These are phyloP conservation scores for Pichia sp. DNA, from an alignment of 1,139 yeast genomes.

Conservation along the genomic window DNA sequence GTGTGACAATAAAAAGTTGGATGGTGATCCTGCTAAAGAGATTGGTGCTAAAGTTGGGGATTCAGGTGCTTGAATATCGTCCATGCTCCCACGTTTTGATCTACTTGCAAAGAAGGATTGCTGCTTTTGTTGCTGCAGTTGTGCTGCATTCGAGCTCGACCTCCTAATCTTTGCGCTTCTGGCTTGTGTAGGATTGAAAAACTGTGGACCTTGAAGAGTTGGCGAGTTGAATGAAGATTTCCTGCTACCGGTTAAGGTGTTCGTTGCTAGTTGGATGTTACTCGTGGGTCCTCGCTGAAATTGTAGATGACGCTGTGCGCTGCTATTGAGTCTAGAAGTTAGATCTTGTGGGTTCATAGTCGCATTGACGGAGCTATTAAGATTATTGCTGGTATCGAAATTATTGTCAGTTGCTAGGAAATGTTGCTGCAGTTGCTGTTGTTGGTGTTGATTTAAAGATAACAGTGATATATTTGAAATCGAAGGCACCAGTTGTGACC, in stretches of 20 bases:
- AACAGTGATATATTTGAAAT: slow-evolving; percentile 48
- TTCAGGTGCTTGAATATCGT: slow-evolving; percentile 7
- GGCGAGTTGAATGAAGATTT: slow-evolving; percentile 16
- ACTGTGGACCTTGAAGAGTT: slow-evolving; percentile 7
- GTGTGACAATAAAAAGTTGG: slow-evolving; percentile 45
- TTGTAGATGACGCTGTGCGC: too few species aligned
- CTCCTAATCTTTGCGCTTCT: slow-evolving; percentile 9
- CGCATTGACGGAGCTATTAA: too few species aligned
- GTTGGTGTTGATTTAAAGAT: slow-evolving; percentile 30
- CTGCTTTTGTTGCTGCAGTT: slow-evolving; percentile 5
- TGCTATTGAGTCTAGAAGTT: too few species aligned
- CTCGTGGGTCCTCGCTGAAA: too few species aligned
- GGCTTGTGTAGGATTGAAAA: too few species aligned
- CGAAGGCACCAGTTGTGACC: too few species aligned
- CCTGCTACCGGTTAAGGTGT: too few species aligned
- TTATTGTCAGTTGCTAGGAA: too few species aligned
- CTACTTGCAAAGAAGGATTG: slow-evolving; percentile 8
- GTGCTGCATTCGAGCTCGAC: slow-evolving; percentile 10
- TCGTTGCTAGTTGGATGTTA: too few species aligned
- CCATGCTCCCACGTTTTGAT: slow-evolving; percentile 1
- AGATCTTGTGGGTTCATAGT: too few species aligned
- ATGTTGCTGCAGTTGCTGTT: slow-evolving; percentile 4
- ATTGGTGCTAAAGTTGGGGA: slow-evolving; percentile 30
- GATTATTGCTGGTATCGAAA: too few species aligned
- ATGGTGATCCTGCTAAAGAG: slow-evolving; percentile 49